Base-by-base conservation (phyloP, 495 filamentous ascomycete genomes). In the Daldinia concentrica region DNA sequence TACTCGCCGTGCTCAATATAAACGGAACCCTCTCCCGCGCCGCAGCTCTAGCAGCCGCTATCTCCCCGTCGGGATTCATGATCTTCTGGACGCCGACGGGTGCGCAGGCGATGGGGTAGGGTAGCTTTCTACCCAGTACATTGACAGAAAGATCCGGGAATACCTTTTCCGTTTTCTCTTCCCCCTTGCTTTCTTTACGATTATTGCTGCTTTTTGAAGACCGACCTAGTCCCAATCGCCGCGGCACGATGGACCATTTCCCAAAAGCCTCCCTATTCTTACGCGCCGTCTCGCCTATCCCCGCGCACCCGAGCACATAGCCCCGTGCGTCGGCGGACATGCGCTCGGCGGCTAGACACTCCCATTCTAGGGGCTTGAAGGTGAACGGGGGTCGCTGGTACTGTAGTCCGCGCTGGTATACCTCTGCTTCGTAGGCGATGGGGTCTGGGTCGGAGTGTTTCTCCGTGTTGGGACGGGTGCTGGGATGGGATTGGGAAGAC, bases 61-160 rank as follows among this genome's bases (percentile, higher is more conserved):
- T 73, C 51, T 86, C 81, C 2, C 84, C 84, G 26, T 84, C 81
- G 0, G 83, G 84, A 54, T 79, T 77, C 22, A 84, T 81, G 62
- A 85, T 86, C 63, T 80, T 82, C 37, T 82, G 84, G 3, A 82
- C 84, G 3, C 79, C 84, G 48, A 88, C 39, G 1, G 74, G 73
- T 41, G 71, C 68, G 55, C 70, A 76, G 19, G 73, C 66, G 27
- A 79, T 74, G 9, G 72, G 77, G 50, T 62, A 76, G 32, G 72
- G 68, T 15, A 76, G 17, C 1, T 55, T 0, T n/a, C 14, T 6
- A 3, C 41, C 41, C 7, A 45, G 17, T 0, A 45, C n/a, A 3
- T 19, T 6, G 4, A 45, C 41, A 1, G 41, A 19, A 6, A 45
- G 41, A 19, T 19, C n/a, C n/a, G 41, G 41, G 41, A 45, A 45